These are phyloP conservation scores for Melocanna baccifera DNA, from an alignment of 176 grass and related monocot genomes.

Conservation along the genomic window DNA sequence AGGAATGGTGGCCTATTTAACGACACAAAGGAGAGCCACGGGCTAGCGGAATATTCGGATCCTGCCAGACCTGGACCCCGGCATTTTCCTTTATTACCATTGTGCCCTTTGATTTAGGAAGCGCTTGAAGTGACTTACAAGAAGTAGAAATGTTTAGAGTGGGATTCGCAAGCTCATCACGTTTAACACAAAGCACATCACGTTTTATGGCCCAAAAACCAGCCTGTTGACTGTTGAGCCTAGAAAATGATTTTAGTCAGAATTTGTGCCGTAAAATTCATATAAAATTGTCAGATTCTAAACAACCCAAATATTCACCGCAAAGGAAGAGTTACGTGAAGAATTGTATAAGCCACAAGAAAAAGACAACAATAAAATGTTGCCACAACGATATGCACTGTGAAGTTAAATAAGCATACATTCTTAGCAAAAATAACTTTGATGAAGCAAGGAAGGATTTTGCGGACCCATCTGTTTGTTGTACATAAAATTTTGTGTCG, in stretches of 20 bases:
- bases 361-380: not conserved
- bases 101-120: not conserved
- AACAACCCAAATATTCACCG: not conserved
- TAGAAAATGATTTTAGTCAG: not conserved
- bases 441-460: not conserved
- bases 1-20: constrained; percentile 36
- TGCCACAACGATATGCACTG: not conserved
- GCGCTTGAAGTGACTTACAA: too few relatives aligned
- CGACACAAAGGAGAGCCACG: not conserved
- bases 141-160: too few relatives aligned
- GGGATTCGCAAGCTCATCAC: not conserved
- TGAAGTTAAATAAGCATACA: not conserved
- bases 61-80: not conserved
- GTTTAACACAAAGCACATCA: not conserved
- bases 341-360: not conserved
- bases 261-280: not conserved
- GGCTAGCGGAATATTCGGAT: constrained; percentile 49
- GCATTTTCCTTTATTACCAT: not conserved
- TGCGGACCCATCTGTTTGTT: not conserved
- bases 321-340: too few relatives aligned
- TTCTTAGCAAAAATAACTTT: not conserved
- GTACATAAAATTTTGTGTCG: not conserved
- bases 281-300: not conserved
- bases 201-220: not conserved
- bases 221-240: too few relatives aligned